Evolutionary conservation across 208 protist genomes (phyloP).

Genomic region (Acanthamoeba culbertsoni): DNA sequence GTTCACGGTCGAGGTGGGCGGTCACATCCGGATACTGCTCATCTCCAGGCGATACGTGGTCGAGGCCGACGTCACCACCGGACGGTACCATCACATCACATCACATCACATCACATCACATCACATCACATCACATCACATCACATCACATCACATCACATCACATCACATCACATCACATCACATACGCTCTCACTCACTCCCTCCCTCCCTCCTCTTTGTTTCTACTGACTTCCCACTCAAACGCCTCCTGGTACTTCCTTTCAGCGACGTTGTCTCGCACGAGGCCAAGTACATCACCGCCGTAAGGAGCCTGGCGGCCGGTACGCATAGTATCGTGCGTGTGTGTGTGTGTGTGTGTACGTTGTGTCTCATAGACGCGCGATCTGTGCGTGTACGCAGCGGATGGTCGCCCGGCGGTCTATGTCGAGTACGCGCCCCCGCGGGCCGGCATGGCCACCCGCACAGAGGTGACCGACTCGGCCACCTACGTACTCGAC

Average conservation of each 20-base stretch:
- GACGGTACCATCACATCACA: neutral
- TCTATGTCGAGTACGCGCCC: neutral
- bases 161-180: neutral
- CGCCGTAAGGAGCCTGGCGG: neutral
- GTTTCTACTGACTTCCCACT: neutral
- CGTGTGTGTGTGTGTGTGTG: no score
- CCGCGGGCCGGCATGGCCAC: neutral
- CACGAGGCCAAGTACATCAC: slow-evolving; percentile 34
- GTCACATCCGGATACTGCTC: slow-evolving; percentile 17
- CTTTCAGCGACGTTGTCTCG: neutral
- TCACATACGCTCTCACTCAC: neutral
- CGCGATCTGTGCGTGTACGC: neutral
- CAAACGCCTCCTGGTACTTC: neutral
- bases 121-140: neutral
- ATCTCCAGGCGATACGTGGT: neutral
- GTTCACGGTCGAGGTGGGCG: neutral
- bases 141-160: neutral
- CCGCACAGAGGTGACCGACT: neutral
- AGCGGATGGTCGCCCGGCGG: neutral
- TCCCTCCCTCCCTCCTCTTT: neutral
- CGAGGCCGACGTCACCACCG: slow-evolving; percentile 29
- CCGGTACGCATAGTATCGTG: no score
- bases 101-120: neutral
- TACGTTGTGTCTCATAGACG: neutral
- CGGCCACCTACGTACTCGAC: neutral